Evolutionary conservation across 352 stramenopile species (phyloP).

Genomic region (Blastocystis sp.): DNA sequence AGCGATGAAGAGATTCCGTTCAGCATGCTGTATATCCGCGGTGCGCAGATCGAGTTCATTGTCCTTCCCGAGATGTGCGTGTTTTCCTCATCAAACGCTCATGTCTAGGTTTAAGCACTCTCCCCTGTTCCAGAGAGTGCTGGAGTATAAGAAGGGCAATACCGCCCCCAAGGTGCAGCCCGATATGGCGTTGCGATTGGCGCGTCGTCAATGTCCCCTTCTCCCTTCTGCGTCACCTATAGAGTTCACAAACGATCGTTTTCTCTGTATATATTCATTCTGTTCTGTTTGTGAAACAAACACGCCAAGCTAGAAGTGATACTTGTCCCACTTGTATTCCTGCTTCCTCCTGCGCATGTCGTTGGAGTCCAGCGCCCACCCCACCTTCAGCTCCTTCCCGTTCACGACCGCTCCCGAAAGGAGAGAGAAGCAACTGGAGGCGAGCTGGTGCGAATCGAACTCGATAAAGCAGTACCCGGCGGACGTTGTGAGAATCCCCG

Average conservation of each 20-base stretch:
- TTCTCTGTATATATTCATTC: not conserved
- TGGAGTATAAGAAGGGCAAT: slow-evolving; percentile 66
- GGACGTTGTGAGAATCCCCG: slow-evolving; percentile 42
- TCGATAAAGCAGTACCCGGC: slow-evolving; percentile 68
- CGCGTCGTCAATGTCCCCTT: not conserved
- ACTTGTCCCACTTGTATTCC: slow-evolving; percentile 65
- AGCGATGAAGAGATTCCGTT: slow-evolving; percentile 56
- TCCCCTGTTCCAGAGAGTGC: slow-evolving; percentile 65
- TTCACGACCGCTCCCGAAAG: slow-evolving; percentile 65
- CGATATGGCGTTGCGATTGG: not conserved
- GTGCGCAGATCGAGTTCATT: slow-evolving; percentile 57
- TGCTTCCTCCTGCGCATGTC: slow-evolving; percentile 57
- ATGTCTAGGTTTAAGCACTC: slow-evolving; percentile 66
- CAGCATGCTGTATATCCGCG: slow-evolving; percentile 59
- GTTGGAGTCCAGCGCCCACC: slow-evolving; percentile 63
- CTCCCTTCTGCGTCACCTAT: not conserved
- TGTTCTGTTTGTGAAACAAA: slow-evolving; percentile 27
- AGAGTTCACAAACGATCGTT: not conserved
- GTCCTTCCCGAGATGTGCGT: slow-evolving; percentile 53
- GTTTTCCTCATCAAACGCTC: not conserved
- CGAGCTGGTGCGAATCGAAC: slow-evolving; percentile 66
- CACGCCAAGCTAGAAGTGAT: slow-evolving; percentile 37
- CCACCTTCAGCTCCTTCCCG: slow-evolving; percentile 67
- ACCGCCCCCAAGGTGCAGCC: slow-evolving; percentile 49
- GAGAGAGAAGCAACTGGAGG: slow-evolving; percentile 54